phyloP scores from a whole-genome alignment of 2,329 filamentous ascomycete species.

The Colletotrichum lini region DNA sequence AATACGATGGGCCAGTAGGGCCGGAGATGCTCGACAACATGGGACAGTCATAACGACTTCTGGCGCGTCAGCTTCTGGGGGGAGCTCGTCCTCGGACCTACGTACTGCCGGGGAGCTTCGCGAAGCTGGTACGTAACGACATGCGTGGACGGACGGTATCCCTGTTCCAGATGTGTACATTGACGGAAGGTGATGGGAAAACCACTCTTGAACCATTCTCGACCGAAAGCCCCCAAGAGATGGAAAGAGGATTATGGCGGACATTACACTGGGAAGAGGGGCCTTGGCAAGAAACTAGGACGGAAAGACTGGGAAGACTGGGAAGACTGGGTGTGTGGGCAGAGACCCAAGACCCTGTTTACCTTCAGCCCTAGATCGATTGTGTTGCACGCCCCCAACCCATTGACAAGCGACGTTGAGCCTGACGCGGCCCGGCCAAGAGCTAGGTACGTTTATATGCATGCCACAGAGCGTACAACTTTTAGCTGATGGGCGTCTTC shows the following conservation, averaged over 20 bases:
- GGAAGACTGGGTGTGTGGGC: no score
- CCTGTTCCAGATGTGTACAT: slow-evolving; percentile 4
- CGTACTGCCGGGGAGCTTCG: slow-evolving; percentile 10
- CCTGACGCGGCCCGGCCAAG: slow-evolving; percentile 32
- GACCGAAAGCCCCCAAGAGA: slow-evolving; percentile 2
- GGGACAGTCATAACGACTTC: slow-evolving; percentile 10
- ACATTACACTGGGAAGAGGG: slow-evolving; percentile 1
- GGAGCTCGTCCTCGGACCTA: slow-evolving; percentile 7
- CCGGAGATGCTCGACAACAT: neutral
- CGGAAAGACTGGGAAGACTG: neutral
- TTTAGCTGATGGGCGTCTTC: slow-evolving; percentile 8
- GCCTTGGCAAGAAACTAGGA: slow-evolving; percentile 25
- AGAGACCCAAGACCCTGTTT: slow-evolving; percentile 12
- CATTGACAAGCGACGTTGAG: slow-evolving; percentile 11
- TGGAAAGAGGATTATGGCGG: slow-evolving; percentile 5
- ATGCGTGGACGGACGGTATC: slow-evolving; percentile 16
- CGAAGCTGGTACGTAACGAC: slow-evolving; percentile 35
- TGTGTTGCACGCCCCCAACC: slow-evolving; percentile 14
- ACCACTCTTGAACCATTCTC: neutral
- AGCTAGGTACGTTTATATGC: slow-evolving; percentile 3
- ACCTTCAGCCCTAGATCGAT: slow-evolving; percentile 35
- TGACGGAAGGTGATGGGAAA: neutral
- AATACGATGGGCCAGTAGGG: slow-evolving; percentile 31
- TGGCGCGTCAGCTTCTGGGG: slow-evolving; percentile 9
- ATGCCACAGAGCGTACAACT: slow-evolving; percentile 4